Base-by-base conservation (phyloP, 2,329 filamentous ascomycete genomes). In the Monilinia aucupariae region DNA sequence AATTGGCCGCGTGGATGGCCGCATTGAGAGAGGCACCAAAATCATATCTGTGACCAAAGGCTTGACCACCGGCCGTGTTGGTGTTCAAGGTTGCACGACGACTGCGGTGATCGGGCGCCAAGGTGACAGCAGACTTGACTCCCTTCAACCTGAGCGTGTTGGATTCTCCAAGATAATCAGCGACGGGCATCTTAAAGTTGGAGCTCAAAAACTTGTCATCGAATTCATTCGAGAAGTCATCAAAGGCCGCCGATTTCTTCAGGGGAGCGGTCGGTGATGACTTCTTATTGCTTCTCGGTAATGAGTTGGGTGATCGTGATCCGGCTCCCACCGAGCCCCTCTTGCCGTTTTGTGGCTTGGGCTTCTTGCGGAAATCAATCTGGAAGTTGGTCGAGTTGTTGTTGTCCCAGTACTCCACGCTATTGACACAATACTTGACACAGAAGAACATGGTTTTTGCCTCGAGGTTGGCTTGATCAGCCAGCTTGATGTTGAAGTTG, bases 321-420 rank as follows among this genome's bases (percentile, higher is more conserved):
- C 78, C 76, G 15, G 81, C 77, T 13, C 81, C 79, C 65, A 81
- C 78, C 34, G 78, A 75, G 62, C 78, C 78, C 64, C 79, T 80
- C 78, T 85, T 86, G 68, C 82, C 81, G 66, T 78, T 85, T 70
- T 82, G 81, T 22, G 83, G 79, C 65, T 89, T 82, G 69, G 83
- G 76, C 78, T 90, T 92, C 81, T 92, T 96, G 68, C 82, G 81
- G 78, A 99, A 99, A 75, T 96, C 92, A 61, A 97, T 85, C 75
- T 97, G 92, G 78, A 94, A 99, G 78, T 99, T 97, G 76, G 85
- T 84, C 37, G 81, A 79, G 69, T 81, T 80, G 75, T 99, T 99
- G 81, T 93, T 99, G 77, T 99, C 94, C 94, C 94, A 99, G 75
- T 86, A 90, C 71, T 97, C 93, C 66, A 88, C 82, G 22, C 91